Evolutionary conservation across 1,284 basidiomycete genomes (phyloP), one percentile per base, ranked within the genome.

Genomic region (Ustilago hordei): DNA sequence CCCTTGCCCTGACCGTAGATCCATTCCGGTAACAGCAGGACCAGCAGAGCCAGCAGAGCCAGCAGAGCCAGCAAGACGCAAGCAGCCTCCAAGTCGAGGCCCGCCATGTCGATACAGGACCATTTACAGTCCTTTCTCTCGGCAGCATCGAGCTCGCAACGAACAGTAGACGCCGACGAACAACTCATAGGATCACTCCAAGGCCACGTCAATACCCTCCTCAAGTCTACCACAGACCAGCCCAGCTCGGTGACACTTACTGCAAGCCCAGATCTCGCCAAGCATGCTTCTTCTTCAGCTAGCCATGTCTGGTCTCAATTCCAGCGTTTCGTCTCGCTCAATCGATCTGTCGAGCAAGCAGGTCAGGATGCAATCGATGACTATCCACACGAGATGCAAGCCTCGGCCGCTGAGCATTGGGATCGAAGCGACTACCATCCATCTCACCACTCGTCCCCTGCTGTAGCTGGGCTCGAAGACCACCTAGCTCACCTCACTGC

Each of bases 131-230:
- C 60, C 1, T 70, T 69, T 32, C 62, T 78, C 6, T 53, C 68
- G 2, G 45, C 58, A 23, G 64, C 75, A 1, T 78, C 75, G 8
- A 70, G 68, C 60, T 78, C 75, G 28, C 67, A 63, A 34, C 58
- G 67, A 28, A 75, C 71, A 17, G 67, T 78, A 41, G 75, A 78
- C 53, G 47, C 57, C 50, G 75, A 78, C 53, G 58, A 64, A n/a
- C 53, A 62, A 23, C 70, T 78, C 61, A 64, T 78, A 50, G 61
- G 38, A 11, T 70, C 70, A 38, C 70, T 78, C 6, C 70, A 70
- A 35, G 47, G 23, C 52, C 54, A 65, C 3, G 50, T 72, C 19
- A 50, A 71, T 28, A 41, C 61, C 28, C 54, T 70, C 2, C 41
- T 59, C 12, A 47, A 32, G 50, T 63, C 69, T 23, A 34, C 48